Evolutionary conservation across 306 rosid genomes (phyloP), one percentile per base, ranked within the genome.

Genomic region (Cucurbita moschata): DNA sequence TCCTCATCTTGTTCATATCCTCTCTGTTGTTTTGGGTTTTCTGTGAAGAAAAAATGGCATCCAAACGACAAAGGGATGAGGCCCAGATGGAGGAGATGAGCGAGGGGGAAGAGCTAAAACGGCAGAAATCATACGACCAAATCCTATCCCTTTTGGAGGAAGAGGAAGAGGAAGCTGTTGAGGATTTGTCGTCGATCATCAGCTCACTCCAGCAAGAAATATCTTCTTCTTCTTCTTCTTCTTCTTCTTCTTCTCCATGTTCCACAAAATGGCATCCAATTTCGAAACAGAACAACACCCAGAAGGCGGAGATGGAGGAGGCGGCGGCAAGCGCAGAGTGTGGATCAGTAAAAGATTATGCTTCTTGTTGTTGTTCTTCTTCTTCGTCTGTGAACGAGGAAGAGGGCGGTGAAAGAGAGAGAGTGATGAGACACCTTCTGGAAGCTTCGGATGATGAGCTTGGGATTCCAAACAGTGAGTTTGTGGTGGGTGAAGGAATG

Each of bases 371-470:
- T 0, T 26, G 43, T 2, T 59, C 19, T 6, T 30, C 44, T 35
- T 59, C 42, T 50, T 50, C 52, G 16, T 38, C 82, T 1, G 26
- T 12, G 7, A 50, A 50, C 7, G 26, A 57, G 23, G 47, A 78
- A 12, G 86, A 80, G n/a, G 86, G 72, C 11, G 80, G 75, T 9
- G 96, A 91, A 1, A 81, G 79, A 19, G 92, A 80, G 52, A 87
- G 75, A 53, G 91, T 87, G 0, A 88, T 90, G 88, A 85, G 91
- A 53, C 96, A 82, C 47, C 96, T 92, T 51, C 87, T 90, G 0
- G 88, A 92, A 73, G 98, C 98, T 62, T 90, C 98, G 0, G 98
- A 92, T 61, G 98, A 90, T 59, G 96, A 92, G 78, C 92, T 92
- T 19, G 98, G 98, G 79, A 87, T 92, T 58, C 98, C 98, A 42